Evolutionary conservation across 805 yeast species (phyloP), one percentile per base, ranked within the genome.

Genomic region (Pichia deserticola): DNA sequence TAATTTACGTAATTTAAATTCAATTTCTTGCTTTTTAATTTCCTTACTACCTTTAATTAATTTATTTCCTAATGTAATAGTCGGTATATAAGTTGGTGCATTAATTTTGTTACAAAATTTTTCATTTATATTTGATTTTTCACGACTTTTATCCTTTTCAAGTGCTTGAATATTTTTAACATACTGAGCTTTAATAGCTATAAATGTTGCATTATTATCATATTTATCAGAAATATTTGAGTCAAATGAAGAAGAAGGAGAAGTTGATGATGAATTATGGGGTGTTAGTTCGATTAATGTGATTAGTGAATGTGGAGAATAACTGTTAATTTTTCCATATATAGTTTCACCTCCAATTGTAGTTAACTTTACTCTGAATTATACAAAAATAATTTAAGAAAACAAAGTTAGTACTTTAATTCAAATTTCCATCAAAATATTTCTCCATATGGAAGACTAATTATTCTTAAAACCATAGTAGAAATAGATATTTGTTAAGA

Each of bases 261-360:
- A 13, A 12, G 46, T 32, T 39, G 25, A 2, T 11, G 42, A 15
- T 30, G 36, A 3, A 30, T 30, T 30, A 30, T 1, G 32, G 1
- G 32, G 36, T n/a, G 52, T 39, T 20, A 20, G 3, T 59, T 55
- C 48, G 27, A 44, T 39, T 7, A 48, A 20, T 13, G 51, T 48
- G n/a, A 79, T 62, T 39, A 74, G 72, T 62, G 68, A 50, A 48
- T 71, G 73, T 7, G 81, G 70, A 50, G 79, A 77, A 61, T 77
- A 82, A 9, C 89, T 75, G 61, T 80, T 82, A 37, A 86, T 74
- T 34, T 74, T 68, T 1, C 93, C 95, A n/a, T 72, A 70, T 47
- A 80, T 70, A 8, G 71, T 70, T 30, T 49, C 53, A 11, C 36
- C 48, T 32, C 80, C 67, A 7, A 76, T 67, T 45, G 86, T 86